Evolutionary conservation across 306 rosid genomes (phyloP).

Genomic region (Casuarina cunninghamiana): DNA sequence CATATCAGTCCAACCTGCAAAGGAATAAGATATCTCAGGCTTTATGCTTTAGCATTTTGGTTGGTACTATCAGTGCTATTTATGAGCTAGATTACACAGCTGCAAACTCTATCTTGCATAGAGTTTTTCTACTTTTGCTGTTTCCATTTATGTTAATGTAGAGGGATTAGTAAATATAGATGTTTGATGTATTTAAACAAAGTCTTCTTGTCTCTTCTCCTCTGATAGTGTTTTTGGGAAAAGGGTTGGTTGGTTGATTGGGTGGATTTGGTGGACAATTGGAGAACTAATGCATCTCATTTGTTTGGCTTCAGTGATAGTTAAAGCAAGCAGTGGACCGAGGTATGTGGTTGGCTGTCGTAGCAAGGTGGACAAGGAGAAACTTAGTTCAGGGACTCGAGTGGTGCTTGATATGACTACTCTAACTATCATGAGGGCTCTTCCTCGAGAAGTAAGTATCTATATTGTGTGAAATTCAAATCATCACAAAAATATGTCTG

Average conservation of each 20-base stretch:
- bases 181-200: not conserved
- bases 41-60: not conserved
- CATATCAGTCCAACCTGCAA: not conserved
- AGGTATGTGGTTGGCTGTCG: slow-evolving; percentile 24
- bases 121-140: not conserved
- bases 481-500: not conserved
- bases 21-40: not conserved
- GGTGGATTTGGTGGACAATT: not conserved
- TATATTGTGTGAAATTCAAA: not conserved
- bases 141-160: not conserved
- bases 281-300: not conserved
- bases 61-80: not conserved
- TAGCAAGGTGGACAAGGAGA: slow-evolving; percentile 12
- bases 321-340: slow-evolving; percentile 23
- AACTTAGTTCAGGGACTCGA: slow-evolving; percentile 16
- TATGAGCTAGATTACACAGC: not conserved
- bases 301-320: not conserved
- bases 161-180: not conserved
- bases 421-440: slow-evolving; percentile 12
- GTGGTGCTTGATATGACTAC: slow-evolving; percentile 30
- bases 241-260: not conserved
- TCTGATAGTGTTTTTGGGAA: not conserved
- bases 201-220: not conserved
- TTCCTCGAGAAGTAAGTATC: slow-evolving; percentile 15
- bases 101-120: not conserved